Evolutionary conservation across 805 yeast species (phyloP), one percentile per base, ranked within the genome.

Genomic region (Candida gorgasii): DNA sequence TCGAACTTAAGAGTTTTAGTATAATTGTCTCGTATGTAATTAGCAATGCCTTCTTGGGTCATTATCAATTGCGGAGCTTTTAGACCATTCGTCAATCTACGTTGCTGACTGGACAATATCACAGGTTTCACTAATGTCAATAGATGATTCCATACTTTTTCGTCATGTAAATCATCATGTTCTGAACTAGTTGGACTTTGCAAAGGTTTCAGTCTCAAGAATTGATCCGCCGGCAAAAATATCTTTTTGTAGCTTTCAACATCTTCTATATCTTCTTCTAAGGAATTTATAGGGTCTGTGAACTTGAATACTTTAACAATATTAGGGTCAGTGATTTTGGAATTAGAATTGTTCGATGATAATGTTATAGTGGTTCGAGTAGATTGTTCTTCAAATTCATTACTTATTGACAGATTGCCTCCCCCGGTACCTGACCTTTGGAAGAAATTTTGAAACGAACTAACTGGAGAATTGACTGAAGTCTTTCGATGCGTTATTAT

Each of bases 271-370:
- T 44, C 53, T 15, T 49, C 53, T 12, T 63, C 69, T 5, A 53
- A 27, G 1, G 58, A 38, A 44, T 53, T 62, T 26, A 55, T 61
- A 0, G 67, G 63, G 35, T 63, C 61, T 0, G 70, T 63, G 48
- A 65, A 66, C 26, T 62, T 63, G 50, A 59, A 65, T 3, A 61
- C 49, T 46, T 53, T 47, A 5, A 69, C 72, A 39, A 60, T 56
- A 27, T 53, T 51, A 1, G 54, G 42, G 40, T 66, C 70, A 0
- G 65, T 43, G 16, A 66, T 54, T 15, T 43, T 47, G 6, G 69
- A 63, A 45, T 65, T 66, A 23, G 69, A 63, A 43, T 57, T 65
- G 43, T 59, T 63, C 5, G 70, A 65, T 2, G 70, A 64, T 18
- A 66, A 49, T 6, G 57, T 50, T n/a, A 65, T 45, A 3, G 40